phyloP scores from a whole-genome alignment of 345 rosid genomes.

The Populus alba region DNA sequence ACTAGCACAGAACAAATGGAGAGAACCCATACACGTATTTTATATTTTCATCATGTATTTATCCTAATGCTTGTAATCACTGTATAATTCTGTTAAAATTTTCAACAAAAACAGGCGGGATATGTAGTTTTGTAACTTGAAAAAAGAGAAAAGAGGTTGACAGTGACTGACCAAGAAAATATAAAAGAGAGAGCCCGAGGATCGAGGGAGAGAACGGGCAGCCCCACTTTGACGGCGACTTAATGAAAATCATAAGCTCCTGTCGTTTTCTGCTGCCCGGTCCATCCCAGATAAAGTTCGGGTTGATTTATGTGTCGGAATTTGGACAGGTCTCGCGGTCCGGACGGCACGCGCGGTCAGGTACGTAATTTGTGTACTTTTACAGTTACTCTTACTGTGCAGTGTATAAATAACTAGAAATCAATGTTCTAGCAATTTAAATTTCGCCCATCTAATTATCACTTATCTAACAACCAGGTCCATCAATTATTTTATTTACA shows the following conservation, averaged over 20 bases:
- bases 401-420: too few species aligned
- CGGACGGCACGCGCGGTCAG: constrained; percentile 85
- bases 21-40: too few species aligned
- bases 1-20: too few species aligned
- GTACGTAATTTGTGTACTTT: constrained; percentile 11
- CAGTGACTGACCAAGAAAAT: constrained; percentile 14
- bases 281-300: constrained; percentile 18
- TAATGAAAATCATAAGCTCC: background rate
- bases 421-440: too few species aligned
- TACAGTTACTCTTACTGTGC: too few species aligned
- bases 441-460: too few species aligned
- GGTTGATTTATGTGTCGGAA: constrained; percentile 17
- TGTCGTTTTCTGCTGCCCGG: constrained; percentile 39
- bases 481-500: too few species aligned
- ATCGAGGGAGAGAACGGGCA: constrained; percentile 21
- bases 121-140: too few species aligned
- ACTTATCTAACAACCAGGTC: too few species aligned
- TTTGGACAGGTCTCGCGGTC: constrained; percentile 41
- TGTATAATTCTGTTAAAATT: too few species aligned
- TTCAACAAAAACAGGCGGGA: constrained; percentile 6
- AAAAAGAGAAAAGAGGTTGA: constrained; percentile 7
- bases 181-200: constrained; percentile 15
- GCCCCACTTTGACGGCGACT: background rate
- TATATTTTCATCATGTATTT: too few species aligned
- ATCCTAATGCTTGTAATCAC: too few species aligned